Evolutionary conservation across 202 grass and related monocot species (phyloP).

Genomic region (Alloteropsis angusta): DNA sequence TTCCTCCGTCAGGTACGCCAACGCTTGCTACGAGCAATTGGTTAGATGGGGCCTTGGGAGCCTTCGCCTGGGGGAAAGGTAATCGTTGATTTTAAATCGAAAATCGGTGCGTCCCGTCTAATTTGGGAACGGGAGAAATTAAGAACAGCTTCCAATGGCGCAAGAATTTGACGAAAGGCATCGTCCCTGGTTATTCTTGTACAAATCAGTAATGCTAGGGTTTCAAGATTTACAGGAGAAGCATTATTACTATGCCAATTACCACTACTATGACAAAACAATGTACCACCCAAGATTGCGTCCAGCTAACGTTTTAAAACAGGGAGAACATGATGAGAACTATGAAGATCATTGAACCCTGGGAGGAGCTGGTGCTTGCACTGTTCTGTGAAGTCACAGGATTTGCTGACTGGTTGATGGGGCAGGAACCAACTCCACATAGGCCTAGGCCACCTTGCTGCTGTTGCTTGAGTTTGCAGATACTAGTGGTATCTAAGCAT

Average conservation of each 20-base stretch:
- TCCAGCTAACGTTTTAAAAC: not conserved
- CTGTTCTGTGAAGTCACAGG: conserved; percentile 33
- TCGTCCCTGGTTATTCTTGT: not conserved
- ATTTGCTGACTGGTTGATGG: conserved; percentile 27
- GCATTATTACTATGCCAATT: not conserved
- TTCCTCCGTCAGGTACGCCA: not conserved
- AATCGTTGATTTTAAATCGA: not conserved
- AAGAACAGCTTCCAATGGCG: not conserved
- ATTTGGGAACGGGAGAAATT: not conserved
- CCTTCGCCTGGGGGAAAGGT: not conserved
- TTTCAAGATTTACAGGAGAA: not conserved
- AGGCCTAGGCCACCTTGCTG: not conserved
- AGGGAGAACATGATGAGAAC: not conserved
- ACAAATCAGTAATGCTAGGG: not conserved
- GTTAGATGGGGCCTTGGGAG: not conserved
- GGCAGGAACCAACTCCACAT: conserved; percentile 21
- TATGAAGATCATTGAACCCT: conserved; percentile 33
- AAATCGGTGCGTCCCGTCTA: not conserved
- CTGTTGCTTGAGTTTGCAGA: conserved; percentile 24
- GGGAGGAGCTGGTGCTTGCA: conserved; percentile 25
- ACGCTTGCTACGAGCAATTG: not conserved
- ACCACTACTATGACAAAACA: not conserved
- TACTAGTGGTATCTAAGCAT: conserved; percentile 8
- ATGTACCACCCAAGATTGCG: not conserved
- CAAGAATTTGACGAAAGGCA: not conserved